Conservation (phyloP, 1,284 basidiomycete species). For the Coniferiporia sulphurascens region DNA sequence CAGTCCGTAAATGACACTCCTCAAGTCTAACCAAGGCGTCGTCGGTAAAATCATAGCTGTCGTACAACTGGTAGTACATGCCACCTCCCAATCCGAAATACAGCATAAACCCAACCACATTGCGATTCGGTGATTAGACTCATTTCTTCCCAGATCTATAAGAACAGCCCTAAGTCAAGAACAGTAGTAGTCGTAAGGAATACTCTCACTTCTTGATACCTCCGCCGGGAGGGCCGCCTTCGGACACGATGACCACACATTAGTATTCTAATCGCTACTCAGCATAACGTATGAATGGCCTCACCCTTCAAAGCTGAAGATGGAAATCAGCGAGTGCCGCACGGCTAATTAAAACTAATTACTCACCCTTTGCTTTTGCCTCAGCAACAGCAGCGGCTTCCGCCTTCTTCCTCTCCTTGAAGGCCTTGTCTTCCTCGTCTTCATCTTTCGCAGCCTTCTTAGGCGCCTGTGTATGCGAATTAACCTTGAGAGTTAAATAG, state of each 20-base stretch:
- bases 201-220: slow-evolving; percentile 73
- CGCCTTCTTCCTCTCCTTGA: slow-evolving; percentile 69
- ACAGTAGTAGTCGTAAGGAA: not conserved
- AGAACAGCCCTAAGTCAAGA: not conserved
- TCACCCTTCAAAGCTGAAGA: slow-evolving; percentile 57
- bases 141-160: slow-evolving; percentile 70
- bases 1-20: too few relatives aligned
- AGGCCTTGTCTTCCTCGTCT: slow-evolving; percentile 63
- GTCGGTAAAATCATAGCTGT: not conserved
- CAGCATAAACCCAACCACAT: not conserved
- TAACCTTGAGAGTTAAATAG: not conserved
- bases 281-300: not conserved
- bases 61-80: not conserved
- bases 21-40: too few relatives aligned
- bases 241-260: slow-evolving; percentile 3
- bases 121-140: not conserved
- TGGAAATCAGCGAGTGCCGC: slow-evolving; percentile 13
- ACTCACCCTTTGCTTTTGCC: slow-evolving; percentile 61
- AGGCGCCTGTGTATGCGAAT: slow-evolving; percentile 46
- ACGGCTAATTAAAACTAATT: not conserved
- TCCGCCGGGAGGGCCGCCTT: slow-evolving; percentile 59
- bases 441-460: slow-evolving; percentile 75
- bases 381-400: slow-evolving; percentile 66
- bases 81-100: not conserved
- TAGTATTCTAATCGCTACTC: not conserved